Percentiles rank a stretch among this genome's conserved stretches.
Evolutionary conservation across 2,329 filamentous ascomycete species (phyloP).

Genomic region (Diplodia seriata): DNA sequence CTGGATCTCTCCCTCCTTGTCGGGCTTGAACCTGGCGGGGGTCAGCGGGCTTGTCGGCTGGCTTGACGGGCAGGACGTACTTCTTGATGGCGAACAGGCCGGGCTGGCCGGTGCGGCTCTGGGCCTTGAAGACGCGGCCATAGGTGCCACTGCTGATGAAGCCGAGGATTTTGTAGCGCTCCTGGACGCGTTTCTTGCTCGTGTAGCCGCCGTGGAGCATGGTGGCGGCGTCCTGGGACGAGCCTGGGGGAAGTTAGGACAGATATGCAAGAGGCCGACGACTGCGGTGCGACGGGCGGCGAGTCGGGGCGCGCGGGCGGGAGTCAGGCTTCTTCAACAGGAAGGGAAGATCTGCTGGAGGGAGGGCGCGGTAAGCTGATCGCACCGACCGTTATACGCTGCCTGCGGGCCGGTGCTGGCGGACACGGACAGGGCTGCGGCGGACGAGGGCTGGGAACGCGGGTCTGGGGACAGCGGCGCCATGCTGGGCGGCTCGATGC

Average conservation of each 20-base stretch:
- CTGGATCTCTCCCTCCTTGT: slow-evolving; percentile 96
- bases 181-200: slow-evolving; percentile 84
- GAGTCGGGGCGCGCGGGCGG: slow-evolving; percentile 6
- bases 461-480: slow-evolving; percentile 19
- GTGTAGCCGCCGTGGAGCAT: slow-evolving; percentile 60
- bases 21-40: slow-evolving; percentile 77
- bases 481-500: slow-evolving; percentile 2
- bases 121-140: slow-evolving; percentile 95
- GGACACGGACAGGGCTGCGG: slow-evolving; percentile 36
- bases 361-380: slow-evolving; percentile 32
- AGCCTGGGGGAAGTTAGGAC: slow-evolving; percentile 25
- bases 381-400: slow-evolving; percentile 50
- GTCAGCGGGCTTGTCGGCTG: slow-evolving; percentile 23
- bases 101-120: slow-evolving; percentile 73
- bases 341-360: slow-evolving; percentile 17
- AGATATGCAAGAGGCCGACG: slow-evolving; percentile 15
- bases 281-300: slow-evolving; percentile 27
- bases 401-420: slow-evolving; percentile 46
- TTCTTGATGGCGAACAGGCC: slow-evolving; percentile 99
- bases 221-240: slow-evolving; percentile 36
- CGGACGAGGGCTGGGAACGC: slow-evolving; percentile 35
- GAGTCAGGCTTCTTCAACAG: slow-evolving; percentile 5
- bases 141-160: slow-evolving; percentile 99
- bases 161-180: slow-evolving; percentile 94
- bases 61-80: slow-evolving; percentile 54